Base-by-base conservation (phyloP, 176 grass and related monocot species). In the Pontederia paniculata region DNA sequence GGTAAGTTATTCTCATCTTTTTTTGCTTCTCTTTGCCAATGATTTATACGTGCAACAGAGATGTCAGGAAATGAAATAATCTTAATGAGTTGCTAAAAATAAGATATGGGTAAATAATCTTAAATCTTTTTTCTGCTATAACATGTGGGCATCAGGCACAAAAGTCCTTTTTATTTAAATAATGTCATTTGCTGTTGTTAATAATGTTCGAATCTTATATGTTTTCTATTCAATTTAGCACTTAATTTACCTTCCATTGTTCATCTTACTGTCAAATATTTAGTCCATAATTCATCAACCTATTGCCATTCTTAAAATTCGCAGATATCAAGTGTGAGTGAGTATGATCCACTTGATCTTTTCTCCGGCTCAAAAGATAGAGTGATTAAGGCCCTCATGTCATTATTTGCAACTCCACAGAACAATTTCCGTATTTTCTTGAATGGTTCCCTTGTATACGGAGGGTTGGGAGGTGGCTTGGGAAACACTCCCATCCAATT, bases 391-490 rank as follows among this genome's bases (percentile, higher is more conserved):
- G 80, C 80, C 22, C 69, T 97, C 60, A 76, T 83, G 23, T 72
- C 86, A 57, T 84, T 97, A 65, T 84, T 86, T 67, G 76, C 77
- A 58, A 78, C 70, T 70, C 80, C 83, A 46, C 80, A 97, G 55
- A 97, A 90, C 68, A 97, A 90, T 67, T 87, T 97, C 28, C 81
- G 91, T 45, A 53, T 97, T 68, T 97, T 90, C 72, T 50, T 84
- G 12, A 76, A 97, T 67, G 91, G 86, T 11, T 79, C 76, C 59
- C 68, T 89, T 58, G 62, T 74, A 68, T 96, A 86, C 69, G 85
- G 91, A 65, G 79, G 76, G 54, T 83, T 96, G 82, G 85, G 83
- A 65, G 83, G 79, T 71, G 63, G 74, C 60, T 63, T 50, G 54
- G 77, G 76, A 37, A 80, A 19, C 12, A 43, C 64, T 18, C 15